Conservation (phyloP, 371 early-diverging fungal species). For the Blakeslea trispora region DNA sequence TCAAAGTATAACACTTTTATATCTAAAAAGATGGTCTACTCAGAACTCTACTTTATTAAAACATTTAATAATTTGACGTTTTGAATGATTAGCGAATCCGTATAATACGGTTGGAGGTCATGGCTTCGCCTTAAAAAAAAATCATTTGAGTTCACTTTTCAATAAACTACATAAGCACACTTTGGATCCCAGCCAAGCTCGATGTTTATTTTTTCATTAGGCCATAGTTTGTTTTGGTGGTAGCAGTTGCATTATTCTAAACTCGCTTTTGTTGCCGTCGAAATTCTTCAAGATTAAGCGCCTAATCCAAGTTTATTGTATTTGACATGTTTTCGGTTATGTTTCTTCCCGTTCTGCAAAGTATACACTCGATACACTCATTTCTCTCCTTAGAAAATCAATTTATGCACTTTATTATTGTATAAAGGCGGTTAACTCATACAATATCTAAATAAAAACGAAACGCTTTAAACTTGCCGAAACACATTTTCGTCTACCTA, state of each 20-base stretch:
- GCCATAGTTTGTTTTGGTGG: constrained; percentile 7
- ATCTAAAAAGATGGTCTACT: constrained; percentile 2
- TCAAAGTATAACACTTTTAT: constrained; percentile 3
- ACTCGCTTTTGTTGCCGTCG: constrained; percentile 4
- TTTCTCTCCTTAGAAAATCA: constrained; percentile 2
- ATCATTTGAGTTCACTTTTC: constrained; percentile 5
- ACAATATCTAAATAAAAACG: constrained; percentile 9
- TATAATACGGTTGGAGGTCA: constrained; percentile 3
- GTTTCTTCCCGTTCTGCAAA: neutral
- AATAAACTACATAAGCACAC: constrained; percentile 1
- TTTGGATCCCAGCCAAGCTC: neutral
- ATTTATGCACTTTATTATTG: constrained; percentile 6
- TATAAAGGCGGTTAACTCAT: constrained; percentile 3
- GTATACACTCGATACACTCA: constrained; percentile 7
- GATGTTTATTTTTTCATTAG: constrained; percentile 5
- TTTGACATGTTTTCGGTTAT: constrained; percentile 7
- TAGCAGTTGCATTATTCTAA: constrained; percentile 6
- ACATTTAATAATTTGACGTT: neutral
- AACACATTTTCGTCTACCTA: neutral
- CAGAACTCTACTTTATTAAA: constrained; percentile 2
- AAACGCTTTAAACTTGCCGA: constrained; percentile 6
- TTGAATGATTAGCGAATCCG: constrained; percentile 3
- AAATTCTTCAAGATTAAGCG: neutral
- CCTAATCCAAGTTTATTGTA: constrained; percentile 5
- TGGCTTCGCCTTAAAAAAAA: constrained; percentile 3